Evolutionary conservation across 768 basidiomycete genomes (phyloP).

Genomic region (Russula emetica): DNA sequence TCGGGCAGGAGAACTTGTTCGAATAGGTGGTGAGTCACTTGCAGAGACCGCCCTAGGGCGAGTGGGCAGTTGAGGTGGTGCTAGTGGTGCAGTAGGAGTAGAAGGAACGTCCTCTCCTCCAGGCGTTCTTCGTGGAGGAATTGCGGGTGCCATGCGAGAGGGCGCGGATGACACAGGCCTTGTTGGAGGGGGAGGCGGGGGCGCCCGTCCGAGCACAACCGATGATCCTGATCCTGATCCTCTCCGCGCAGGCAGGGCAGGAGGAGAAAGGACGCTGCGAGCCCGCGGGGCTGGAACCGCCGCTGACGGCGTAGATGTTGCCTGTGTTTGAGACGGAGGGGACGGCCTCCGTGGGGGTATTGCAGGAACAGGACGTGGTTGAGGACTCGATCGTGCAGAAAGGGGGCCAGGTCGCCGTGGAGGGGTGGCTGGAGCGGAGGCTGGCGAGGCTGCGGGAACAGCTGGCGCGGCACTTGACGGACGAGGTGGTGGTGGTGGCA

Average conservation of each 20-base stretch:
- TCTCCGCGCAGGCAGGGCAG: constrained; percentile 26
- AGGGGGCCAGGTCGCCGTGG: constrained; percentile 38
- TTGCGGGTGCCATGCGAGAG: constrained; percentile 17
- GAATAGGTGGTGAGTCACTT: constrained; percentile 6
- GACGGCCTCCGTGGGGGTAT: constrained; percentile 28
- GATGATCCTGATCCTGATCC: constrained; percentile 15
- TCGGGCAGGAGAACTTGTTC: constrained; percentile 19
- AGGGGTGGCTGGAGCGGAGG: constrained; percentile 35
- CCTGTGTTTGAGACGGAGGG: constrained; percentile 28
- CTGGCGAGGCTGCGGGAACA: constrained; percentile 29
- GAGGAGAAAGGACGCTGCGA: constrained; percentile 6
- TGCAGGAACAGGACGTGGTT: constrained; percentile 29
- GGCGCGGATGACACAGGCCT: constrained; percentile 26
- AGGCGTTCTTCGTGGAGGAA: constrained; percentile 9
- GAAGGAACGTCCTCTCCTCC: constrained; percentile 5
- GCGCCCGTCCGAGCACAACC: constrained; percentile 16
- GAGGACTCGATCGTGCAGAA: constrained; percentile 34
- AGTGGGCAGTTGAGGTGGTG: constrained; percentile 32
- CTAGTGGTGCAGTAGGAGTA: constrained; percentile 6
- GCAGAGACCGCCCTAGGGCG: constrained; percentile 30
- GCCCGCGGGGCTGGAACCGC: constrained; percentile 24
- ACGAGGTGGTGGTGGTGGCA: constrained; percentile 34
- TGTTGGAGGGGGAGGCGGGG: constrained; percentile 25
- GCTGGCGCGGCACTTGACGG: constrained; percentile 38
- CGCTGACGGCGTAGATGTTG: constrained; percentile 7